Evolutionary conservation across 1,139 yeast genomes (phyloP).

Genomic region (Lodderomyces parapsilosis): DNA sequence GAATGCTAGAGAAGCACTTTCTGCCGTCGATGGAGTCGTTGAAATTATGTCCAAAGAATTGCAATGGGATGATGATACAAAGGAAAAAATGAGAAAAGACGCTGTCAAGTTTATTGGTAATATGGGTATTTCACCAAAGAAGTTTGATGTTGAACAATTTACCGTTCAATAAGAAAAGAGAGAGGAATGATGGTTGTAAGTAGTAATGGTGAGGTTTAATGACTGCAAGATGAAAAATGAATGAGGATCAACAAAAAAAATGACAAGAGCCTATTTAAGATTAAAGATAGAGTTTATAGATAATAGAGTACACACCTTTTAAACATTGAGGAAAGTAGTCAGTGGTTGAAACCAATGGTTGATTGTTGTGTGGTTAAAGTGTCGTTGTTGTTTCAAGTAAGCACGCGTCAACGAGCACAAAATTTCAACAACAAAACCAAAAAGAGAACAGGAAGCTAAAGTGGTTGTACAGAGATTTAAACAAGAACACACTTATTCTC

Average conservation of each 20-base stretch:
- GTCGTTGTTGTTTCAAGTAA: background rate
- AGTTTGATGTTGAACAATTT: conserved; percentile 14
- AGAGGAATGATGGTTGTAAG: background rate
- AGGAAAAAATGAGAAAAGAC: conserved; percentile 53
- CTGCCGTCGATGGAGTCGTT: conserved; percentile 81
- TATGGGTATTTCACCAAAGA: conserved; percentile 31
- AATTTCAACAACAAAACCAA: background rate
- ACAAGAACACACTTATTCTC: background rate
- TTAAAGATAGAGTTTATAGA: conserved; percentile 3
- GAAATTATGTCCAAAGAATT: conserved; percentile 81
- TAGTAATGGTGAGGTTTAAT: too few species aligned
- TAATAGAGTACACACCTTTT: too few species aligned
- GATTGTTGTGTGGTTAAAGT: background rate
- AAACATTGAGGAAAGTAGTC: too few species aligned
- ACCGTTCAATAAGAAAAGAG: conserved; percentile 8
- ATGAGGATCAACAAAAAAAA: background rate
- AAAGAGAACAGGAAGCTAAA: background rate
- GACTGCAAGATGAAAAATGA: too few species aligned
- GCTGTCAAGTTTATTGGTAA: conserved; percentile 60
- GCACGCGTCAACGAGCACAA: background rate
- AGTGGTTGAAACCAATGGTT: too few species aligned
- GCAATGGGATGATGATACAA: conserved; percentile 66
- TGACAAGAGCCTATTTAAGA: background rate
- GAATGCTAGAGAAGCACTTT: conserved; percentile 81
- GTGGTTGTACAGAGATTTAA: background rate